A percentile compares a stretch with the other conserved stretches of the same genome.
phyloP scores from a whole-genome alignment of 2,329 filamentous ascomycete species.

The Microsporum canis region DNA sequence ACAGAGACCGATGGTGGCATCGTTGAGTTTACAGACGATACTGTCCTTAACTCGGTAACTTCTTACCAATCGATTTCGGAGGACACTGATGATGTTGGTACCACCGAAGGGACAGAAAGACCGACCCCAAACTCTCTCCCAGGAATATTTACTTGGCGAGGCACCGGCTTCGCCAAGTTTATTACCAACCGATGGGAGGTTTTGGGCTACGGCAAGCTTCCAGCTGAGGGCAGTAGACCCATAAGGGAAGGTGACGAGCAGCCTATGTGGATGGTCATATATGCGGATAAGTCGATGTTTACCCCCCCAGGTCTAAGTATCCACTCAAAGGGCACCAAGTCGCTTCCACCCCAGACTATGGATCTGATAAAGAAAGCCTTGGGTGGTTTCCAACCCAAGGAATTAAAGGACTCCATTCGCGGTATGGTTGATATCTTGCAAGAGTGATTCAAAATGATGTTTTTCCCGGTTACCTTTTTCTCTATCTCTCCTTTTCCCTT shows the following conservation, averaged over 20 bases:
- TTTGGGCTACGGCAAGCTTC: neutral
- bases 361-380: neutral
- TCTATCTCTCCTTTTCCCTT: neutral
- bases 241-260: neutral
- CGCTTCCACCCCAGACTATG: neutral
- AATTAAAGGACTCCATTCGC: neutral
- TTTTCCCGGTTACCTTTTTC: neutral
- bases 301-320: neutral
- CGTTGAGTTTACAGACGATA: neutral
- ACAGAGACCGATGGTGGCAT: neutral
- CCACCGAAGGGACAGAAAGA: neutral
- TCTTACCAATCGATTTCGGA: neutral
- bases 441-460: neutral
- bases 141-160: neutral
- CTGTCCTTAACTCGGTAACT: neutral
- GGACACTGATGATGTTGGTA: neutral
- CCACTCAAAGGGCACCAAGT: neutral
- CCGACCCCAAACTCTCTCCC: neutral
- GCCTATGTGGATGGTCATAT: neutral
- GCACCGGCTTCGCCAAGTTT: constrained; percentile 1
- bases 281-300: neutral
- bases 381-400: neutral
- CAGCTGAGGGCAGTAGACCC: neutral
- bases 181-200: neutral
- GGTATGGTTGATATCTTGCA: neutral